These are phyloP conservation scores for Taiwanofungus camphoratus DNA, from an alignment of 1,284 basidiomycete genomes.

Conservation along the genomic window DNA sequence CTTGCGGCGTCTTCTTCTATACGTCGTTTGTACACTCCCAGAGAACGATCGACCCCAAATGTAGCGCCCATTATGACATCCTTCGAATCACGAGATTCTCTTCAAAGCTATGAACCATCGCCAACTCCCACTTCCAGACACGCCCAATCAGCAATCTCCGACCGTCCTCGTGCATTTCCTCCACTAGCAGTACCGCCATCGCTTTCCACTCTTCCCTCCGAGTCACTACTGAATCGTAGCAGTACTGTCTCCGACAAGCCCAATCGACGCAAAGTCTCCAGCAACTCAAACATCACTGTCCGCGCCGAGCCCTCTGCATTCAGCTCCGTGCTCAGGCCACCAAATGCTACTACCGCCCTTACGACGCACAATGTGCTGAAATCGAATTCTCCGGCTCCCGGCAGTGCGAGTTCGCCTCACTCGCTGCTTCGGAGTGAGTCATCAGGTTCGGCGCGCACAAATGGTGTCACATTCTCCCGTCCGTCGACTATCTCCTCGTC, in stretches of 20 bases:
- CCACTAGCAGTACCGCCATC: conserved; percentile 51
- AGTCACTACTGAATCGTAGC: conserved; percentile 35
- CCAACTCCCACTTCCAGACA: conserved; percentile 53
- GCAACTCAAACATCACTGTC: conserved; percentile 45
- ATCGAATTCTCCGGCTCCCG: too few species aligned
- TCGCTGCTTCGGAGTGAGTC: conserved; percentile 42
- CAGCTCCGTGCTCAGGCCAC: conserved; percentile 42
- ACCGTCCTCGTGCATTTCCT: conserved; percentile 38
- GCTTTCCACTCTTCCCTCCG: conserved; percentile 54
- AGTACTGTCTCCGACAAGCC: conserved; percentile 26
- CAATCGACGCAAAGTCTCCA: conserved; percentile 42
- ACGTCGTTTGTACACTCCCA: conserved; percentile 46
- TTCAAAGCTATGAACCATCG: conserved; percentile 53
- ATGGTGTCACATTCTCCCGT: conserved; percentile 56
- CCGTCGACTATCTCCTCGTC: conserved; percentile 47
- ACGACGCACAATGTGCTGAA: conserved; percentile 58
- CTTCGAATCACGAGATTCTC: conserved; percentile 39
- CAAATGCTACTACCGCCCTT: conserved; percentile 63
- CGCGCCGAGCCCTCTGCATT: conserved; percentile 35
- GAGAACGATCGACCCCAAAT: conserved; percentile 30
- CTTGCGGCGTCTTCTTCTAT: conserved; percentile 26
- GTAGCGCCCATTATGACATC: conserved; percentile 17
- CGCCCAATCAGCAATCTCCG: conserved; percentile 21
- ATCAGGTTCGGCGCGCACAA: conserved; percentile 30
- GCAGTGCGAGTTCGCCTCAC: conserved; percentile 30